Base-by-base conservation (phyloP, 2,329 filamentous ascomycete species). In the Aspergillus persii region DNA sequence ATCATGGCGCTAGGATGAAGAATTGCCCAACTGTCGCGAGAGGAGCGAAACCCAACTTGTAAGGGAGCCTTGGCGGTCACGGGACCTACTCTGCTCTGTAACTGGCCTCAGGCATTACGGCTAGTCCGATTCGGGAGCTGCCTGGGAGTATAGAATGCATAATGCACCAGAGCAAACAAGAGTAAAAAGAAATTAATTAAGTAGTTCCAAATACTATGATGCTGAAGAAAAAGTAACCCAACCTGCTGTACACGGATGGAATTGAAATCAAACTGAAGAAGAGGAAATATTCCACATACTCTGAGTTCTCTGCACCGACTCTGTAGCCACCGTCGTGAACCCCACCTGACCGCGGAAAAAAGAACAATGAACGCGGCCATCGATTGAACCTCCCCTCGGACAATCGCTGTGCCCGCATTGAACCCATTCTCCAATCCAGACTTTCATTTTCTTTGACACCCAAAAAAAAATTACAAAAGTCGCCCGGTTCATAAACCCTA, bases 301-400 rank as follows among this genome's bases (percentile, higher is more conserved):
- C 12, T 23, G 5, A 6, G 33, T 23, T 1, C 18, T 23, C 18
- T 23, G 18, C 18, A 23, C 18, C 18, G 18, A 23, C 18, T 23
- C 18, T 23, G 18, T 23, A 23, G 18, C 18, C 18, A 23, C 18
- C 18, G 18, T 23, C 18, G 50, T 18, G 30, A 29, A 26, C 55
- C 41, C 50, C 56, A 58, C 56, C 50, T 48, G 50, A 58, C 56
- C 44, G n/a, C 18, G 27, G 46, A 49, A 53, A 41, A 49, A 57
- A 52, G 47, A 57, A 57, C 50, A 39, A 53, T 47, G 39, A 33
- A 41, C 31, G 41, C 29, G n/a, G 48, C 31, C 31, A 50, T 27
- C 11, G 26, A 53, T 52, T 54, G 48, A 23, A 52, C 41, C 27
- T 7, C 15, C 27, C 15, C 39, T n/a, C 33, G 51, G 54, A 58